phyloP scores from a whole-genome alignment of 768 basidiomycete species.

The Lactarius vividus region DNA sequence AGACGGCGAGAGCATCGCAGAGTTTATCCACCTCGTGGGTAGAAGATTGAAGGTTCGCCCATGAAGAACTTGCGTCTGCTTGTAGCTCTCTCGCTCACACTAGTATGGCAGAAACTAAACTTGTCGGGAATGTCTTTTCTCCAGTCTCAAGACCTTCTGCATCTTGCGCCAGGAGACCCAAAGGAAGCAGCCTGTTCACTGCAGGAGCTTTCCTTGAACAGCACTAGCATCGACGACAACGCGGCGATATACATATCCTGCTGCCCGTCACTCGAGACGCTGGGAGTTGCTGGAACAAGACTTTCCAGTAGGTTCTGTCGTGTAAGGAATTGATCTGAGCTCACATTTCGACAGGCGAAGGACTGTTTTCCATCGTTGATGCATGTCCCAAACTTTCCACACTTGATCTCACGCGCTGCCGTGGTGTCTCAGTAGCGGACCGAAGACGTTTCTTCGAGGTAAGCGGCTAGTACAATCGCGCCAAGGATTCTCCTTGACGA shows the following conservation, averaged over 20 bases:
- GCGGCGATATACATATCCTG: conserved; percentile 50
- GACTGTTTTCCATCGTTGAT: conserved; percentile 56
- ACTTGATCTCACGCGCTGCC: conserved; percentile 66
- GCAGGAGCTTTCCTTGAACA: conserved; percentile 52
- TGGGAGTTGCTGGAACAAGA: conserved; percentile 58
- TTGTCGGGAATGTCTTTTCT: conserved; percentile 52
- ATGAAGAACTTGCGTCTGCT: not conserved
- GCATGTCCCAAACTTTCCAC: conserved; percentile 49
- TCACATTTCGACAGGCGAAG: conserved; percentile 41
- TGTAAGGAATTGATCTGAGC: too few relatives aligned
- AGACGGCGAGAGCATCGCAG: conserved; percentile 38
- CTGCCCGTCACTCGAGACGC: conserved; percentile 46
- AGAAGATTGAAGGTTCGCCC: conserved; percentile 36
- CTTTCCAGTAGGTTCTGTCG: conserved; percentile 48
- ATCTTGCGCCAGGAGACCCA: conserved; percentile 41
- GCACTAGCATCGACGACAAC: conserved; percentile 59
- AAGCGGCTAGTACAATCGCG: not conserved
- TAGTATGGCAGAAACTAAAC: conserved; percentile 50
- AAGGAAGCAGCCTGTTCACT: conserved; percentile 40
- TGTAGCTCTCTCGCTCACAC: conserved; percentile 9
- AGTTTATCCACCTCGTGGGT: conserved; percentile 53
- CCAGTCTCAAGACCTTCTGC: conserved; percentile 49
- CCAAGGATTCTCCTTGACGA: not conserved
- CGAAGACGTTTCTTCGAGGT: conserved; percentile 69
- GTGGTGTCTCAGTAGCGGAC: conserved; percentile 57